Evolutionary conservation across 495 filamentous ascomycete genomes (phyloP), one percentile per base, ranked within the genome.

Genomic region (Mytilinidion resinicola): DNA sequence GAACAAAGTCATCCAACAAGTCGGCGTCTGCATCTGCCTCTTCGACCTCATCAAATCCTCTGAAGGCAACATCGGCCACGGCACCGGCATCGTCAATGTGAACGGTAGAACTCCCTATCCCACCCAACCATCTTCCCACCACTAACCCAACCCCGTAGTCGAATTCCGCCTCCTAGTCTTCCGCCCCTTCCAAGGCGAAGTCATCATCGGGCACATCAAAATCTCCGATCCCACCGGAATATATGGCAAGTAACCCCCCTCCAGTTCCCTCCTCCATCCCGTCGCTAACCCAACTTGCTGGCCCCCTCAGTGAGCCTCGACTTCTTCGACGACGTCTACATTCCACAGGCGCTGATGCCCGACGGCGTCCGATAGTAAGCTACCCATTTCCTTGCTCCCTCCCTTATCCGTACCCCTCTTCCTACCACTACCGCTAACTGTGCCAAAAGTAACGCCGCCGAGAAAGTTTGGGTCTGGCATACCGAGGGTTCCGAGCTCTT

Each of bases 131-230:
- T 12, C 21, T 56, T 5, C 12, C 44, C 8, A 57, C 36, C 15
- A 41, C 21, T 7, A 51, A 9, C 49, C 11, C 12, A 36, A 41
- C 14, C 10, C 7, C 12, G 47, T 57, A 95, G 92, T 96, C 25
- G 88, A 92, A 69, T 98, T 96, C 71, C 85, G 88, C 20, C 73
- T 97, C 64, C 77, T 96, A n/a, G 89, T 96, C 9, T 97, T 97
- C 70, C 82, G 93, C 30, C 93, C 93, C 0, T 96, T 95, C 75
- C 90, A 95, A 69, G 85, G 87, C 19, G 95, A 98, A 69, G 88
- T 95, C 48, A 75, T 97, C 59, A 74, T 86, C 9, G 93, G 88
- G 4, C 85, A 82, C 58, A 96, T 96, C 61, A 81, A 79, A 39
- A 81, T 81, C 49, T 81, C 84, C n/a, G 82, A 80, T 4, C 72